These are phyloP conservation scores for Hypoxylon lienhwacheense DNA, from an alignment of 495 filamentous ascomycete species.

Conservation along the genomic window DNA sequence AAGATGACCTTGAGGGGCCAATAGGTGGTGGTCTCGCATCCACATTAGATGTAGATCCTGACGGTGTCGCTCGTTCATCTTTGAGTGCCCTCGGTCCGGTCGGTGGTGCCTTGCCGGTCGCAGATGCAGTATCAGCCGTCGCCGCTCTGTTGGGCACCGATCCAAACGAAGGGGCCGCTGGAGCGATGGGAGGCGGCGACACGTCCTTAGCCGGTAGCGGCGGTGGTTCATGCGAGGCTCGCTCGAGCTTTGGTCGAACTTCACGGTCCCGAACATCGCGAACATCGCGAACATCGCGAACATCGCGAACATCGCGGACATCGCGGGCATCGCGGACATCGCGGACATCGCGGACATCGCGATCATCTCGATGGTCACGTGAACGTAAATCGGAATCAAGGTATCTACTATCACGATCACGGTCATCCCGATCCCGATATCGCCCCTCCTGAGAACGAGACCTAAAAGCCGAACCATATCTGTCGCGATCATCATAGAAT, in stretches of 20 bases:
- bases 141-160: slow-evolving; percentile 55
- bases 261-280: slow-evolving; percentile 58
- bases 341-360: too few species aligned
- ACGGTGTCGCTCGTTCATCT: slow-evolving; percentile 49
- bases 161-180: slow-evolving; percentile 81
- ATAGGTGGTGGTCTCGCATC: slow-evolving; percentile 46
- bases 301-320: too few species aligned
- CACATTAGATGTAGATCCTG: slow-evolving; percentile 32
- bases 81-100: slow-evolving; percentile 55
- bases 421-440: slow-evolving; percentile 54
- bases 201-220: slow-evolving; percentile 47
- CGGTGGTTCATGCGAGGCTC: slow-evolving; percentile 49
- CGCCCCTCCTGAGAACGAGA: slow-evolving; percentile 72
- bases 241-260: slow-evolving; percentile 48
- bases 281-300: slow-evolving; percentile 60
- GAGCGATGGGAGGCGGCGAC: slow-evolving; percentile 75
- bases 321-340: too few species aligned
- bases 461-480: slow-evolving; percentile 54
- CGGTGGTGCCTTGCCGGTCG: slow-evolving; percentile 51
- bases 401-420: slow-evolving; percentile 50
- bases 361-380: slow-evolving; percentile 59
- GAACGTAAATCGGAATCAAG: slow-evolving; percentile 51
- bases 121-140: slow-evolving; percentile 42
- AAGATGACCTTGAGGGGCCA: slow-evolving; percentile 52
- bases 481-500: slow-evolving; percentile 65